Conservation (phyloP, 805 yeast genomes). For the Lachancea quebecensis region DNA sequence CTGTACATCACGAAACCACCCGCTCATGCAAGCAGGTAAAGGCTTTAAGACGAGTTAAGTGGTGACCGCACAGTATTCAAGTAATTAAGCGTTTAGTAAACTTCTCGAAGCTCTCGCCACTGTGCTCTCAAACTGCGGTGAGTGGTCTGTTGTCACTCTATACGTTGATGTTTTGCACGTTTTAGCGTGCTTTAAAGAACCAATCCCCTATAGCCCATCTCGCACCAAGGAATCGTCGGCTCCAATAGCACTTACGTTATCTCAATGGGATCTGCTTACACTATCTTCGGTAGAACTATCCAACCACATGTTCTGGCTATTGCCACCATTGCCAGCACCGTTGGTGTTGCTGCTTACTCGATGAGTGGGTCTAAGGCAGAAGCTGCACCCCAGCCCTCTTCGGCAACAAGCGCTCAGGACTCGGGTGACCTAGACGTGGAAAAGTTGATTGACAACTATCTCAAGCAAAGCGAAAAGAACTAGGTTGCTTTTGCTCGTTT, state of each 20-base stretch:
- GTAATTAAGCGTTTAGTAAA: too few relatives aligned
- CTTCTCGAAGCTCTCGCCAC: too few relatives aligned
- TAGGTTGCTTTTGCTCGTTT: not conserved
- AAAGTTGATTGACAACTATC: slow-evolving; percentile 19
- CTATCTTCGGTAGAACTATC: slow-evolving; percentile 74
- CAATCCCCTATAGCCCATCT: too few relatives aligned
- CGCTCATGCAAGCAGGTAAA: too few relatives aligned
- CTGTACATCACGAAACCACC: too few relatives aligned
- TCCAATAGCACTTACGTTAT: not conserved
- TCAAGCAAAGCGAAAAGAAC: slow-evolving; percentile 7
- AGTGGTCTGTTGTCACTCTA: too few relatives aligned
- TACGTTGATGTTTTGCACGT: too few relatives aligned
- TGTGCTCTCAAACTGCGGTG: too few relatives aligned
- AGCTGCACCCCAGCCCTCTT: not conserved
- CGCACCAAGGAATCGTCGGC: too few relatives aligned
- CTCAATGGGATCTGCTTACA: slow-evolving; percentile 49
- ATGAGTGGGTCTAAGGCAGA: slow-evolving; percentile 8
- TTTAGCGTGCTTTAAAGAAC: too few relatives aligned
- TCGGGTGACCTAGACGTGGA: slow-evolving; percentile 23
- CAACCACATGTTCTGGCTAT: slow-evolving; percentile 80
- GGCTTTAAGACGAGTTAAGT: too few relatives aligned
- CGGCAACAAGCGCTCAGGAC: slow-evolving; percentile 3
- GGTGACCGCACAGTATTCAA: too few relatives aligned
- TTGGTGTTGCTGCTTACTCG: slow-evolving; percentile 16
- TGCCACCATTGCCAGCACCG: slow-evolving; percentile 43